Evolutionary conservation across 1,284 basidiomycete species (phyloP), one percentile per base, ranked within the genome.

Genomic region (Mrakiaceae sp.): DNA sequence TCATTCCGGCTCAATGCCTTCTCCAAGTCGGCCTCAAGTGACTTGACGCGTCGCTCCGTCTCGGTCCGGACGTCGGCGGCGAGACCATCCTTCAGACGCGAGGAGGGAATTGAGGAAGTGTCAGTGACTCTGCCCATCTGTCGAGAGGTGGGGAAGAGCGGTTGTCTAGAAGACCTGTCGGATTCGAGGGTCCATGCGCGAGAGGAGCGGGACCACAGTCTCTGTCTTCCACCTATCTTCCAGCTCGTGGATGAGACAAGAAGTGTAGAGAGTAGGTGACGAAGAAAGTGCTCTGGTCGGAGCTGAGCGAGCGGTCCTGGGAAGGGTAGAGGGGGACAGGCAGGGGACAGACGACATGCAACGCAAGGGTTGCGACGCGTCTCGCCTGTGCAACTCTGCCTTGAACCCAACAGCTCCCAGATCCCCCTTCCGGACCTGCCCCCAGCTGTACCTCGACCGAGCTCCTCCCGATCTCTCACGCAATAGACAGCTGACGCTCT

Each of bases 61-160:
- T 82, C 82, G 2, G 90, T 82, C 57, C 87, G 81, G 9, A 88
- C 82, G 74, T 90, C 82, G 8, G 90, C 87, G 40, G 85, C 86
- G 5, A 94, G 77, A 43, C 80, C 85, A 52, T 90, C 87, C 86
- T 89, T 68, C 49, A 49, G 46, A 46, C 42, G 11, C 40, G 44
- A 16, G 60, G 64, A 8, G 7, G 57, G 60, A 61, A 60, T 57
- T 62, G 27, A 53, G 5, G 40, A 9, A 52, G 42, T 27, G 6
- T 6, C 4, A 16, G 5, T 44, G 11, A 6, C n/a, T 12, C 44
- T 42, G 10, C 46, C 53, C 7, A 46, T 42, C 44, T 16, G n/a
- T 27, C 27, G 27, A 27, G 27, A 27, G 27, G 27, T 27, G 27
- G 2, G 27, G 27, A 27, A 27, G 27, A 27, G 27, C 27, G 27